These are phyloP conservation scores for Dactylorhiza incarnata DNA, from an alignment of 106 monocot species.

Conservation along the genomic window DNA sequence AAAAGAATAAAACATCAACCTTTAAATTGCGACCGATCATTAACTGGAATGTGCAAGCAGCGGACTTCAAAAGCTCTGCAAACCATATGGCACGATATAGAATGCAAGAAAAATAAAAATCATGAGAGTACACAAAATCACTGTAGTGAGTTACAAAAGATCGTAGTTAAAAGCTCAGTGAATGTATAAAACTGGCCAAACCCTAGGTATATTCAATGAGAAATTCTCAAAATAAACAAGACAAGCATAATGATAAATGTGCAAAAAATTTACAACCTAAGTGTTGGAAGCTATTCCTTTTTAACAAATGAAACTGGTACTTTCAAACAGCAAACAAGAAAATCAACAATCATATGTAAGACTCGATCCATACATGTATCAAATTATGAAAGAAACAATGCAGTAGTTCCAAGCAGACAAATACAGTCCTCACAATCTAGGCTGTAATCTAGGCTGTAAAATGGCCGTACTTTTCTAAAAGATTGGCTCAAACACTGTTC, in stretches of 20 bases:
- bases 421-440: not conserved
- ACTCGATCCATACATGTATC: not conserved
- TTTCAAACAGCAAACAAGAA: not conserved
- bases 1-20: not conserved
- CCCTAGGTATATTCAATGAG: not conserved
- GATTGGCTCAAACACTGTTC: not conserved
- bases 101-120: not conserved
- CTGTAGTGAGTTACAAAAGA: not conserved
- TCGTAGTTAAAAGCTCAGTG: not conserved
- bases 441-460: not conserved
- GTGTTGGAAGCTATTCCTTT: not conserved
- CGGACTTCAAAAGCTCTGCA: constrained; percentile 15
- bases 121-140: not conserved
- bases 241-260: not conserved
- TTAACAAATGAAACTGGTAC: not conserved
- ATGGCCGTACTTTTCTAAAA: not conserved
- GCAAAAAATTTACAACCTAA: not conserved
- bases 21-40: constrained; percentile 1
- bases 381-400: not conserved
- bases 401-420: not conserved
- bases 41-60: constrained; percentile 10
- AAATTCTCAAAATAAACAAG: not conserved
- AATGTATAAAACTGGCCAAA: not conserved
- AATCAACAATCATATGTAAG: not conserved
- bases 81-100: not conserved